Conservation (phyloP, 768 basidiomycete genomes). For the Macrocybe gigantea region DNA sequence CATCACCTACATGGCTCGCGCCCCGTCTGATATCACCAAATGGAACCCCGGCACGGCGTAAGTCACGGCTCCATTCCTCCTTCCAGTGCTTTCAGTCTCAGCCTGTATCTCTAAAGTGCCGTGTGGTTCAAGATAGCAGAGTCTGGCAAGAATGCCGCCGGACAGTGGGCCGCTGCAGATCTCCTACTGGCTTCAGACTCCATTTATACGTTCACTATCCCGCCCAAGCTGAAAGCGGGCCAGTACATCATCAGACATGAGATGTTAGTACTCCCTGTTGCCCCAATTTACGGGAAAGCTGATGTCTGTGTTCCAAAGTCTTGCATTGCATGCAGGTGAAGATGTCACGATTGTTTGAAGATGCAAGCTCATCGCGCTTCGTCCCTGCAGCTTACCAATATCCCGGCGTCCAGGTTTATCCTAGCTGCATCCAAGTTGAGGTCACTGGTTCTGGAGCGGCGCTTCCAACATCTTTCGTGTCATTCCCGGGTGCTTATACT, state of each 20-base stretch:
- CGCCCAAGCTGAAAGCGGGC: conserved; percentile 36
- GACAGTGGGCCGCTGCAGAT: conserved; percentile 39
- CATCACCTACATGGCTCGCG: conserved; percentile 39
- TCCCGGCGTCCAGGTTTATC: conserved; percentile 40
- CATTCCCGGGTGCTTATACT: conserved; percentile 44
- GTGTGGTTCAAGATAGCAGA: conserved; percentile 51
- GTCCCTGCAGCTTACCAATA: conserved; percentile 26
- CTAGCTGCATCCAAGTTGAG: conserved; percentile 39
- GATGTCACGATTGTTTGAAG: background rate
- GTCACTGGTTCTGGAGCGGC: conserved; percentile 41
- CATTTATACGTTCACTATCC: conserved; percentile 42
- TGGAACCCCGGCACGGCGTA: conserved; percentile 34
- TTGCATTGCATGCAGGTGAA: conserved; percentile 32
- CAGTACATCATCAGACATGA: conserved; percentile 47
- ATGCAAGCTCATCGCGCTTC: background rate
- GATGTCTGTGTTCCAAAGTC: conserved; percentile 15
- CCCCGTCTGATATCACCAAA: conserved; percentile 33
- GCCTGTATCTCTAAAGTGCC: conserved; percentile 18
- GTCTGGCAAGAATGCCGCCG: conserved; percentile 35
- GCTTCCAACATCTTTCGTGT: conserved; percentile 37
- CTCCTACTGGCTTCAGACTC: conserved; percentile 30
- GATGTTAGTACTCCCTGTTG: conserved; percentile 21
- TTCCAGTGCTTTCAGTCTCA: background rate
- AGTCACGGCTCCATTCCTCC: conserved; percentile 2
- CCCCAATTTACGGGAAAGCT: background rate